phyloP scores from a whole-genome alignment of 441 rosid genomes.

The Syzygium malaccense region DNA sequence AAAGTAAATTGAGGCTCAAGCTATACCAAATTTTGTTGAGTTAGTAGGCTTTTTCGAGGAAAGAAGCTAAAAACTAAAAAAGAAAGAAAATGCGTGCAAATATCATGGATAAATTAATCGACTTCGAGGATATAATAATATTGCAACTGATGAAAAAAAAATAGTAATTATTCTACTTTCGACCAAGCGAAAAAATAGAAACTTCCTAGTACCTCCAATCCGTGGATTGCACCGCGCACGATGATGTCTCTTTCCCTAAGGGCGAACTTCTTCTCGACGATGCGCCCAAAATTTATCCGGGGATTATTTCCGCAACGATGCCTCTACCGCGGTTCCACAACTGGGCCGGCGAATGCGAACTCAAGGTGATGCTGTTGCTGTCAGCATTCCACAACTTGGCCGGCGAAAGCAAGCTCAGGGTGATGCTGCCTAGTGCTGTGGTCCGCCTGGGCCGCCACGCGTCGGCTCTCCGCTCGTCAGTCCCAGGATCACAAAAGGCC shows the following conservation, averaged over 20 bases:
- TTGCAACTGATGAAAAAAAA: too few relatives aligned
- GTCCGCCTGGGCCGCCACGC: neutral
- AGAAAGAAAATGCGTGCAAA: neutral
- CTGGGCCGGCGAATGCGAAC: neutral
- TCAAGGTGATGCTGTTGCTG: neutral
- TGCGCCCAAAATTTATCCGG: too few relatives aligned
- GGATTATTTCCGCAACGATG: neutral
- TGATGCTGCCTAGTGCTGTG: neutral
- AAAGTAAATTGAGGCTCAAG: neutral
- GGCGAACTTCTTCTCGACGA: too few relatives aligned
- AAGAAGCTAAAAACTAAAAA: too few relatives aligned
- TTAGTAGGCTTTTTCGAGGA: too few relatives aligned
- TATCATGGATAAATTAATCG: neutral
- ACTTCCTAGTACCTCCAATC: too few relatives aligned
- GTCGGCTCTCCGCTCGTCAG: neutral
- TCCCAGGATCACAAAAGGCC: neutral
- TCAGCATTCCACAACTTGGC: neutral
- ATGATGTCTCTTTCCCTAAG: too few relatives aligned
- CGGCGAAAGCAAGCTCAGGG: neutral
- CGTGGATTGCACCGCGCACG: too few relatives aligned
- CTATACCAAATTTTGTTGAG: neutral
- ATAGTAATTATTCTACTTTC: neutral
- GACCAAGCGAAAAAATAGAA: neutral
- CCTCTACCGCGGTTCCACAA: neutral
- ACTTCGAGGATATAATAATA: too few relatives aligned